Evolutionary conservation across 345 rosid genomes (phyloP).

Genomic region (Orychophragmus violaceus): DNA sequence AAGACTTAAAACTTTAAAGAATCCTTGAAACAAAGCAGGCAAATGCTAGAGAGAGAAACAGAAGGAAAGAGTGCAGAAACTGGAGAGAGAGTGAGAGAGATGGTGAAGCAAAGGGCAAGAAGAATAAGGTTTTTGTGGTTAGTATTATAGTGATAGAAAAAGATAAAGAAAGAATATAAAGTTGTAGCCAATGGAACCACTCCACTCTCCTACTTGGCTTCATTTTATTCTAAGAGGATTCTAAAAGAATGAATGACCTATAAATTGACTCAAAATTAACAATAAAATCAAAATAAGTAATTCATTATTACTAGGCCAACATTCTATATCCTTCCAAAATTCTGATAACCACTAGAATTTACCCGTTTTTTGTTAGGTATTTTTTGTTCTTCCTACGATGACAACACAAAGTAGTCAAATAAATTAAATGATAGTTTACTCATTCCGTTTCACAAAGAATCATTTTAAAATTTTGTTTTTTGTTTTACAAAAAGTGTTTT

Average conservation of each 20-base stretch:
- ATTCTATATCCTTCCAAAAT: constrained; percentile 16
- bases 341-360: constrained; percentile 16
- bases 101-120: constrained; percentile 13
- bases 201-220: constrained; percentile 31
- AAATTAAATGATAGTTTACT: background rate
- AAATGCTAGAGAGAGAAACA: constrained; percentile 6
- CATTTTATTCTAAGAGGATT: constrained; percentile 18
- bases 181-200: constrained; percentile 25
- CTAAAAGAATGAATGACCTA: constrained; percentile 8
- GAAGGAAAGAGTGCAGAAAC: background rate
- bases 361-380: constrained; percentile 17
- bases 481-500: no score
- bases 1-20: constrained; percentile 6
- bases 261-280: background rate
- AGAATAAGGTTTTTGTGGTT: constrained; percentile 17
- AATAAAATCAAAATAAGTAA: background rate
- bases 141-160: constrained; percentile 16
- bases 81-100: constrained; percentile 3
- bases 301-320: background rate
- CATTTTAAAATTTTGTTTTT: no score
- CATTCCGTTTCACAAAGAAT: no score
- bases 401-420: constrained; percentile 1
- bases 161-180: constrained; percentile 4
- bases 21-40: constrained; percentile 19
- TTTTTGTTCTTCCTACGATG: background rate